Evolutionary conservation across 495 filamentous ascomycete genomes (phyloP).

Genomic region (Xylaria cubensis): DNA sequence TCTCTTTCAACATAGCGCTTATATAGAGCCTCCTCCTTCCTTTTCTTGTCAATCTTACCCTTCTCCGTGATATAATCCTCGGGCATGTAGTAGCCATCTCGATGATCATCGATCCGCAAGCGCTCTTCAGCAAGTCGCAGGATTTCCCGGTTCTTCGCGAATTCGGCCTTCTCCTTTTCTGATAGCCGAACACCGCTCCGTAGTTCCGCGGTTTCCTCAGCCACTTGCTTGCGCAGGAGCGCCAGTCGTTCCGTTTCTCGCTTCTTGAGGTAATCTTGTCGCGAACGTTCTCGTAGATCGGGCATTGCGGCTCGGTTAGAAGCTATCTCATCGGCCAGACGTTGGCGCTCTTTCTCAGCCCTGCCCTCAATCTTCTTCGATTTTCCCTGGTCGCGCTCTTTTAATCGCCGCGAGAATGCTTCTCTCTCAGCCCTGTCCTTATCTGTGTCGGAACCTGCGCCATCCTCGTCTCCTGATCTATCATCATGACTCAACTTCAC

Average conservation of each 20-base stretch:
- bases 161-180: slow-evolving; percentile 84
- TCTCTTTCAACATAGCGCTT: slow-evolving; percentile 90
- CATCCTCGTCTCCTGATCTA: slow-evolving; percentile 53
- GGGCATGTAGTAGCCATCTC: slow-evolving; percentile 92
- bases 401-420: slow-evolving; percentile 76
- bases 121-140: slow-evolving; percentile 88
- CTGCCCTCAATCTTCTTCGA: slow-evolving; percentile 77
- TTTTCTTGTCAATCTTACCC: slow-evolving; percentile 86
- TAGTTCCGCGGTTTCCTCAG: slow-evolving; percentile 84
- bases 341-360: slow-evolving; percentile 49
- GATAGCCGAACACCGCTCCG: slow-evolving; percentile 77
- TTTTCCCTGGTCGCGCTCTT: slow-evolving; percentile 64
- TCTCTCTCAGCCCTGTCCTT: slow-evolving; percentile 74
- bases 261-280: slow-evolving; percentile 94
- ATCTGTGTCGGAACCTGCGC: slow-evolving; percentile 64
- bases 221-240: slow-evolving; percentile 87
- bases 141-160: slow-evolving; percentile 86
- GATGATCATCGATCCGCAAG: slow-evolving; percentile 85
- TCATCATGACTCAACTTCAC: slow-evolving; percentile 57
- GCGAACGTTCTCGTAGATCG: slow-evolving; percentile 79
- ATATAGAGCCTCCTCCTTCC: slow-evolving; percentile 89
- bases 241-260: slow-evolving; percentile 84
- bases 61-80: slow-evolving; percentile 95
- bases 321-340: slow-evolving; percentile 42
- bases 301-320: slow-evolving; percentile 61